Conservation (phyloP, 1,284 basidiomycete genomes). For the Phlebopus sp. region DNA sequence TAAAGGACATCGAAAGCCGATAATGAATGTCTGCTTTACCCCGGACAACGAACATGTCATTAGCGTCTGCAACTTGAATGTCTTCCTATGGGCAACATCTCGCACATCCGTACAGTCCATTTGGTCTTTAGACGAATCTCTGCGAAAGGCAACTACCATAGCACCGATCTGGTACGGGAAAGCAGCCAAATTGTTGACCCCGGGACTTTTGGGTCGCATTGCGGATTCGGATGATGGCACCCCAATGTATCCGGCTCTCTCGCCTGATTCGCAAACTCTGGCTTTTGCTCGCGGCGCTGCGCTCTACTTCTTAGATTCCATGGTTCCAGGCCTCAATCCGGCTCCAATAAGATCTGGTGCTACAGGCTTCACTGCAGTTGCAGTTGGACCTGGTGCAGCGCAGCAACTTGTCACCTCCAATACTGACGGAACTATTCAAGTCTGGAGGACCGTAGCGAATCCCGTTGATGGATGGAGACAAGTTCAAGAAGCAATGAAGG, state of each 20-base stretch:
- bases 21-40: conserved; percentile 19
- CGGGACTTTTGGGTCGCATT: conserved; percentile 4
- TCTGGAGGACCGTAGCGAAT: conserved; percentile 14
- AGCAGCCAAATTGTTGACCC: conserved; percentile 10
- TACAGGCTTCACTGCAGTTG: conserved; percentile 3
- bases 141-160: conserved; percentile 7
- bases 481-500: conserved; percentile 1
- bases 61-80: conserved; percentile 13
- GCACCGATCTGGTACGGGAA: conserved; percentile 22
- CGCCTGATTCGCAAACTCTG: conserved; percentile 11
- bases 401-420: conserved; percentile 11
- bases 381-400: conserved; percentile 11
- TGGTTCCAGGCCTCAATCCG: conserved; percentile 7
- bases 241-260: conserved; percentile 4
- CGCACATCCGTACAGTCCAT: conserved; percentile 13
- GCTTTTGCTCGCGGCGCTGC: conserved; percentile 2
- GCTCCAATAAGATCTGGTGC: conserved; percentile 10
- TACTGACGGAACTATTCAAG: conserved; percentile 9
- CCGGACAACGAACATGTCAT: conserved; percentile 16
- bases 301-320: conserved; percentile 9
- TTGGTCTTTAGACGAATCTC: conserved; percentile 17
- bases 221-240: conserved; percentile 12
- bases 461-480: conserved; percentile 12
- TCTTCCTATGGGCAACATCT: conserved; percentile 14
- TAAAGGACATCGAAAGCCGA: conserved; percentile 14